Evolutionary conservation across 371 early-diverging fungal genomes (phyloP).

Genomic region (Mortierella sp.): DNA sequence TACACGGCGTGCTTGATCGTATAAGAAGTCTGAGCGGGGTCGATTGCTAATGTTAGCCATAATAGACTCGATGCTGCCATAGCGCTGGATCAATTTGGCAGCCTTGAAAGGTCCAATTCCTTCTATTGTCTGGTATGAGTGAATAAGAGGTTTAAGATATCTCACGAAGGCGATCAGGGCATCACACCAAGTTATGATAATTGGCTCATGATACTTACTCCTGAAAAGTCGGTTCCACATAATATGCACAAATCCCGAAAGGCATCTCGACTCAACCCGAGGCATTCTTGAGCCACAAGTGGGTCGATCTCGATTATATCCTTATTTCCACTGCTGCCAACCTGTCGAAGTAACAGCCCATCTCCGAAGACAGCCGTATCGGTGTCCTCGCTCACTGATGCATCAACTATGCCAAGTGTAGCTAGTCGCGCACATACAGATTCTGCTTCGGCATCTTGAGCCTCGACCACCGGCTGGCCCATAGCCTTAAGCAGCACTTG

Average conservation of each 20-base stretch:
- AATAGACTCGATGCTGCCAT: slow-evolving; percentile 76
- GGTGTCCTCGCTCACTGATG: slow-evolving; percentile 80
- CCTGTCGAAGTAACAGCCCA: slow-evolving; percentile 66
- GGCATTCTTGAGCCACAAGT: slow-evolving; percentile 60
- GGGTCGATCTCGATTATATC: slow-evolving; percentile 69
- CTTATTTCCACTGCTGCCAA: slow-evolving; percentile 50
- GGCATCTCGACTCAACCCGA: slow-evolving; percentile 65
- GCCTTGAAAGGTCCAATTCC: slow-evolving; percentile 77
- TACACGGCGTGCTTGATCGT: slow-evolving; percentile 66
- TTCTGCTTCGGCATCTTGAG: slow-evolving; percentile 72
- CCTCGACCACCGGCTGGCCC: slow-evolving; percentile 66
- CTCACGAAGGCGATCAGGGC: background rate
- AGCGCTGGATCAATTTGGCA: slow-evolving; percentile 62
- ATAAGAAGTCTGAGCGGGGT: slow-evolving; percentile 66
- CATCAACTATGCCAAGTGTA: slow-evolving; percentile 62
- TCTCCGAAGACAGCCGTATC: slow-evolving; percentile 74
- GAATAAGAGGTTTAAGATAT: background rate
- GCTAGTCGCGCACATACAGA: slow-evolving; percentile 75
- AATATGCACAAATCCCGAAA: slow-evolving; percentile 84
- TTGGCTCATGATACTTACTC: slow-evolving; percentile 18
- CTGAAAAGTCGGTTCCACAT: slow-evolving; percentile 86
- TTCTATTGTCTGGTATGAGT: slow-evolving; percentile 62
- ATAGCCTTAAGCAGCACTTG: slow-evolving; percentile 61
- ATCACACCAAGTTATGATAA: too few species aligned
- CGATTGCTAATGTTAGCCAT: slow-evolving; percentile 57